Conservation (phyloP, 2,329 filamentous ascomycete genomes). For the Chaetomium strumarium region DNA sequence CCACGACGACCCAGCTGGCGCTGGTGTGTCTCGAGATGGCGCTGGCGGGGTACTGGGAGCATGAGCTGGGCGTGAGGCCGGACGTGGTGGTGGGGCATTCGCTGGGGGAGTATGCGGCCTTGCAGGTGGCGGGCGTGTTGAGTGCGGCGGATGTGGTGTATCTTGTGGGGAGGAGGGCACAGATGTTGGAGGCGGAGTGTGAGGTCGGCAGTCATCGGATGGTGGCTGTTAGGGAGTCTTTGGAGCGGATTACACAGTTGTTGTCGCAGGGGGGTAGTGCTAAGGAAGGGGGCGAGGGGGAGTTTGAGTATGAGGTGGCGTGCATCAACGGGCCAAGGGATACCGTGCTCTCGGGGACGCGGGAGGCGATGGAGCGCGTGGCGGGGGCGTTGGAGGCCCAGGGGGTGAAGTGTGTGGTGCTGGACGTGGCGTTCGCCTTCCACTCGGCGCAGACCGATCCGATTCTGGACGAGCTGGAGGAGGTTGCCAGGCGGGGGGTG, state of each 20-base stretch:
- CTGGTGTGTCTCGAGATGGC: slow-evolving; percentile 52
- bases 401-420: slow-evolving; percentile 38
- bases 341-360: slow-evolving; percentile 57
- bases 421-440: slow-evolving; percentile 49
- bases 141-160: slow-evolving; percentile 69
- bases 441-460: slow-evolving; percentile 49
- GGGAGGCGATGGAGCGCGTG: slow-evolving; percentile 39
- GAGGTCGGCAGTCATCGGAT: slow-evolving; percentile 58
- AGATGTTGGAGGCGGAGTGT: slow-evolving; percentile 59
- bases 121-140: slow-evolving; percentile 64
- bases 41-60: slow-evolving; percentile 48
- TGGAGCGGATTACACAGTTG: neutral
- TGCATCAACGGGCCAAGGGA: slow-evolving; percentile 73
- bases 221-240: slow-evolving; percentile 35
- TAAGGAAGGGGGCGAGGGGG: slow-evolving; percentile 32
- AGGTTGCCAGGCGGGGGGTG: slow-evolving; percentile 33
- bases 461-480: slow-evolving; percentile 53
- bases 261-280: neutral
- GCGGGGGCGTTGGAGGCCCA: slow-evolving; percentile 31
- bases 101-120: slow-evolving; percentile 67
- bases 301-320: slow-evolving; percentile 41
- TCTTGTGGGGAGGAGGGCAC: slow-evolving; percentile 62
- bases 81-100: slow-evolving; percentile 57
- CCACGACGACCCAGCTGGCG: slow-evolving; percentile 48
- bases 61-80: slow-evolving; percentile 46